phyloP scores from a whole-genome alignment of 345 rosid genomes.

The Linum usitatissimum region DNA sequence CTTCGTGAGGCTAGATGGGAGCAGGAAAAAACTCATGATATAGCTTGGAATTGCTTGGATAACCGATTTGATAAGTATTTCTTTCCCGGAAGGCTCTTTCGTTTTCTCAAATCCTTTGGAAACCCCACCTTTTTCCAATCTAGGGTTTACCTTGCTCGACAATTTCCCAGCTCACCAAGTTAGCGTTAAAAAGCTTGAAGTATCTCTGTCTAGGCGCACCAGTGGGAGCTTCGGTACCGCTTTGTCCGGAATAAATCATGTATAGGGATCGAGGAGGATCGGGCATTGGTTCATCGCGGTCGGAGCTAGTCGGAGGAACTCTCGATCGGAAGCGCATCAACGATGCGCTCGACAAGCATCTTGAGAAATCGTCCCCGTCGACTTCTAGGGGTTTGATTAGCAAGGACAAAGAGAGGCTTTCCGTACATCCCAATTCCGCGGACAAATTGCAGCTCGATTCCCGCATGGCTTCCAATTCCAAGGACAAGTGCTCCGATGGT shows the following conservation, averaged over 20 bases:
- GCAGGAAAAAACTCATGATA: too few species aligned
- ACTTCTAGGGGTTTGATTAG: background rate
- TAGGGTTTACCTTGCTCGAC: background rate
- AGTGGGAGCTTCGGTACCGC: background rate
- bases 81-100: too few species aligned
- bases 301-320: background rate
- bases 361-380: constrained; percentile 1
- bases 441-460: constrained; percentile 29
- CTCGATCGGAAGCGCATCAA: background rate
- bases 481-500: constrained; percentile 38
- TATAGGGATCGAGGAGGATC: constrained; percentile 1
- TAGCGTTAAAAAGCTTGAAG: background rate
- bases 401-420: constrained; percentile 29
- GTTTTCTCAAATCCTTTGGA: background rate
- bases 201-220: background rate
- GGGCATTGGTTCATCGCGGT: too few species aligned
- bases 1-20: too few species aligned
- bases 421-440: constrained; percentile 8
- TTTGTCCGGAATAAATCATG: background rate
- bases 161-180: background rate
- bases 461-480: constrained; percentile 11
- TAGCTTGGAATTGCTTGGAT: too few species aligned
- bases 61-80: too few species aligned
- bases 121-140: background rate
- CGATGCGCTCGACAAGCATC: constrained; percentile 1